These are phyloP conservation scores for Podospora sp. DNA, from an alignment of 495 filamentous ascomycete species.

Conservation along the genomic window DNA sequence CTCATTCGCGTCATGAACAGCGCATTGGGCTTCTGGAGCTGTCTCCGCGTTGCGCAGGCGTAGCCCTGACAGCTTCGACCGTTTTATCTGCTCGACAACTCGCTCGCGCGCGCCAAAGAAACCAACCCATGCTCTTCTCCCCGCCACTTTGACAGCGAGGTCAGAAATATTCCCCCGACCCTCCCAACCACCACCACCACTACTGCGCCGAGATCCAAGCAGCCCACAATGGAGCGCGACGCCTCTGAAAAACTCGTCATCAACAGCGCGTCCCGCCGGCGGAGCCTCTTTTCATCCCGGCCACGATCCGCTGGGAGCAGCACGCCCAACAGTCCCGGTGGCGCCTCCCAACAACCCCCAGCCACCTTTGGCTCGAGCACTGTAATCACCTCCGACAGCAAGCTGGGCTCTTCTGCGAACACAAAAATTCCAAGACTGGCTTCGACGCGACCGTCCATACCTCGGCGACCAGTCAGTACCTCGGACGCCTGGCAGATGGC, in stretches of 20 bases:
- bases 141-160: not conserved
- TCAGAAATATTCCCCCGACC: not conserved
- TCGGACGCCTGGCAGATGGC: conserved; percentile 48
- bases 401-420: conserved; percentile 32
- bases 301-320: conserved; percentile 24
- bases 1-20: conserved; percentile 8
- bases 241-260: conserved; percentile 24
- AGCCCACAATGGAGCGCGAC: conserved; percentile 33
- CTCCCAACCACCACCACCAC: not conserved
- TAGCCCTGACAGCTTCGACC: not conserved
- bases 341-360: conserved; percentile 1
- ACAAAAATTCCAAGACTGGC: conserved; percentile 46
- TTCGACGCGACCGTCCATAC: conserved; percentile 31
- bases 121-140: not conserved
- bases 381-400: conserved; percentile 22
- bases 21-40: conserved; percentile 3
- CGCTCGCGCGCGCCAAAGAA: not conserved
- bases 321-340: not conserved
- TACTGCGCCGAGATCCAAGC: not conserved
- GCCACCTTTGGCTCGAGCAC: conserved; percentile 15
- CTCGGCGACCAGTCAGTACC: conserved; percentile 42
- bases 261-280: conserved; percentile 31
- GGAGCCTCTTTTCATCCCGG: conserved; percentile 28
- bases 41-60: not conserved
- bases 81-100: not conserved